Percentiles rank a stretch among this genome's conserved stretches.
Evolutionary conservation across 805 yeast genomes (phyloP).

Genomic region (Metschnikowia arizonensis): DNA sequence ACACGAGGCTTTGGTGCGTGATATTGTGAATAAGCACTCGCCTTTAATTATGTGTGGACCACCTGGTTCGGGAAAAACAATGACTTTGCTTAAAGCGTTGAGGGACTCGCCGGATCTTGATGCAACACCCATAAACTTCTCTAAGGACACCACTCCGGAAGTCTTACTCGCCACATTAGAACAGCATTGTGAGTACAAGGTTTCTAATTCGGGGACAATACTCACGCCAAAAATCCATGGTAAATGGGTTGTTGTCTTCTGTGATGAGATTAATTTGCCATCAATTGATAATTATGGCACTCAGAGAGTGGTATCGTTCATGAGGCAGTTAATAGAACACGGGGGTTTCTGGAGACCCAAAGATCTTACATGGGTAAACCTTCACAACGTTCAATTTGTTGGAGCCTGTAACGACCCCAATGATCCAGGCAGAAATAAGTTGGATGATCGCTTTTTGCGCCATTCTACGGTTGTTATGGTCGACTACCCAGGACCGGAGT

Average conservation of each 20-base stretch:
- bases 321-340: conserved; percentile 71
- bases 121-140: conserved; percentile 70
- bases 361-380: conserved; percentile 60
- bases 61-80: conserved; percentile 96
- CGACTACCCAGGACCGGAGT: conserved; percentile 66
- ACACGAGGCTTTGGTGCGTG: conserved; percentile 58
- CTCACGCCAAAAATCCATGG: conserved; percentile 60
- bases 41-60: conserved; percentile 87
- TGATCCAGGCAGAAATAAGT: conserved; percentile 64
- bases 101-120: conserved; percentile 54
- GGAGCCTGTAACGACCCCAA: conserved; percentile 93
- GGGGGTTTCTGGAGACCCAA: conserved; percentile 71
- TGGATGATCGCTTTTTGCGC: conserved; percentile 61
- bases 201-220: conserved; percentile 46
- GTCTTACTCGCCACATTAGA: conserved; percentile 62
- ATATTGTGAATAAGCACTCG: conserved; percentile 50
- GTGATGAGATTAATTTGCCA: conserved; percentile 90
- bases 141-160: conserved; percentile 69
- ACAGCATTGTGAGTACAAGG: conserved; percentile 63
- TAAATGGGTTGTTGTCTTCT: conserved; percentile 74
- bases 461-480: conserved; percentile 65
- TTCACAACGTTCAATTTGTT: conserved; percentile 71
- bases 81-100: conserved; percentile 73
- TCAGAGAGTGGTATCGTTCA: conserved; percentile 63
- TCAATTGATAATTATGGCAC: conserved; percentile 66